These are phyloP conservation scores for Aspergillus carbonarius DNA, from an alignment of 2,329 filamentous ascomycete species.

Conservation along the genomic window DNA sequence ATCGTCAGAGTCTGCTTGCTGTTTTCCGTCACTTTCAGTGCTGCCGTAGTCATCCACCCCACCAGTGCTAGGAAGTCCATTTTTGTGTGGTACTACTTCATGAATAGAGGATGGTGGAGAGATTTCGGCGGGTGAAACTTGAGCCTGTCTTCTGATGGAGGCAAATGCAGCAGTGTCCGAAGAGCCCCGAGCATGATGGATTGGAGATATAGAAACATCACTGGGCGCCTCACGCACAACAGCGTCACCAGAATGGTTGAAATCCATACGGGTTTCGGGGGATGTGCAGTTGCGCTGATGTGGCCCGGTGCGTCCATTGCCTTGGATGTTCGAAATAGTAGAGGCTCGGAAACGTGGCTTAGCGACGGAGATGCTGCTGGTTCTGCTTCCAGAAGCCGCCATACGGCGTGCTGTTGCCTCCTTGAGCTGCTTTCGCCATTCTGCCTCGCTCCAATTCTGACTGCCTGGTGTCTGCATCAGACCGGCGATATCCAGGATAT, in stretches of 20 bases:
- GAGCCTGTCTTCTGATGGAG: constrained; percentile 12
- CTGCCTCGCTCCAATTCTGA: constrained; percentile 73
- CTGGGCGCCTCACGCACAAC: constrained; percentile 30
- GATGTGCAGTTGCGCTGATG: constrained; percentile 21
- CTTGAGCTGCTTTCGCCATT: constrained; percentile 88
- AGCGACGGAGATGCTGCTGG: constrained; percentile 58
- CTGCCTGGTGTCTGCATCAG: constrained; percentile 79
- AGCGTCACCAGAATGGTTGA: constrained; percentile 39
- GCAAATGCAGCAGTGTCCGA: constrained; percentile 34
- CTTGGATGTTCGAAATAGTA: constrained; percentile 36
- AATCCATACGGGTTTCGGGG: constrained; percentile 24
- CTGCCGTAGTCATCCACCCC: constrained; percentile 39
- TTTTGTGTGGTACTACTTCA: constrained; percentile 28
- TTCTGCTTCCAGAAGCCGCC: constrained; percentile 39
- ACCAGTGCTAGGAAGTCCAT: constrained; percentile 22
- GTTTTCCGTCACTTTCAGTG: constrained; percentile 39
- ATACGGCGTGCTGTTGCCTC: constrained; percentile 68
- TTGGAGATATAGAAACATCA: constrained; percentile 19
- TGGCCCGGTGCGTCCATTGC: constrained; percentile 35
- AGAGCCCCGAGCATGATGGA: constrained; percentile 30
- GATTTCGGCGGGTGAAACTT: constrained; percentile 23
- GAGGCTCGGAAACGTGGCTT: constrained; percentile 42
- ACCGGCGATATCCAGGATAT: constrained; percentile 78
- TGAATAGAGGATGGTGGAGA: constrained; percentile 41
- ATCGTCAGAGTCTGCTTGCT: constrained; percentile 18